Conservation (phyloP, 1,284 basidiomycete genomes). For the Sanghuangporus baumii region DNA sequence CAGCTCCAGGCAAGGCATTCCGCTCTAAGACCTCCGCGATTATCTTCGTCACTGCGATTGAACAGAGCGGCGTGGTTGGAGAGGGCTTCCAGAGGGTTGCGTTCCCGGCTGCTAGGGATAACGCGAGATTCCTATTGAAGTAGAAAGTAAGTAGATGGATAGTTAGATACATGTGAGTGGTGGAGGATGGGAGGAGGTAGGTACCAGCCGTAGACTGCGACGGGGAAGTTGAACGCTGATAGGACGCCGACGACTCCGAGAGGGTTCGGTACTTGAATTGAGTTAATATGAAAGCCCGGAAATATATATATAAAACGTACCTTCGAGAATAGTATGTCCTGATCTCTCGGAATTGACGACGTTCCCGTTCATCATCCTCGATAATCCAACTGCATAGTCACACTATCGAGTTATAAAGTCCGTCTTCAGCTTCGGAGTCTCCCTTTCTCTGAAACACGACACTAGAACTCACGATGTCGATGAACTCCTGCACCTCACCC, state of each 20-base stretch:
- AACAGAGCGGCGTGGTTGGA: constrained; percentile 80
- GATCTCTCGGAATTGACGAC: constrained; percentile 82
- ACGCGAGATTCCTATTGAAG: constrained; percentile 74
- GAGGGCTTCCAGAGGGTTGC: constrained; percentile 95
- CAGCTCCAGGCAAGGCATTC: constrained; percentile 79
- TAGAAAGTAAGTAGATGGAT: not conserved
- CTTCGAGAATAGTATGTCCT: constrained; percentile 89
- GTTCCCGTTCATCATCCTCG: constrained; percentile 87
- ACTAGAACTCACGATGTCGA: constrained; percentile 68
- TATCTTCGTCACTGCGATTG: constrained; percentile 86
- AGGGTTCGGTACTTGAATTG: constrained; percentile 77
- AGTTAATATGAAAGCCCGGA: constrained; percentile 4
- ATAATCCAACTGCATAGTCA: constrained; percentile 79
- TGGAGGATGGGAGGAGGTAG: too few relatives aligned
- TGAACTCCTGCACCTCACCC: constrained; percentile 92
- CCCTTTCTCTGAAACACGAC: not conserved
- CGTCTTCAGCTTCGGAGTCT: not conserved
- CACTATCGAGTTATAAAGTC: constrained; percentile 32
- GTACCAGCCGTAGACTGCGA: constrained; percentile 85
- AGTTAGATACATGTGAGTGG: too few relatives aligned
- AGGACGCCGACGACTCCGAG: constrained; percentile 89
- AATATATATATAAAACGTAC: constrained; percentile 30
- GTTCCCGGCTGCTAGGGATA: constrained; percentile 88
- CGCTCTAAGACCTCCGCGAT: constrained; percentile 75
- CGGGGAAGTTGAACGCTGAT: constrained; percentile 93